phyloP scores from a whole-genome alignment of 169 alveolate species.

The Plasmodium ovale region DNA sequence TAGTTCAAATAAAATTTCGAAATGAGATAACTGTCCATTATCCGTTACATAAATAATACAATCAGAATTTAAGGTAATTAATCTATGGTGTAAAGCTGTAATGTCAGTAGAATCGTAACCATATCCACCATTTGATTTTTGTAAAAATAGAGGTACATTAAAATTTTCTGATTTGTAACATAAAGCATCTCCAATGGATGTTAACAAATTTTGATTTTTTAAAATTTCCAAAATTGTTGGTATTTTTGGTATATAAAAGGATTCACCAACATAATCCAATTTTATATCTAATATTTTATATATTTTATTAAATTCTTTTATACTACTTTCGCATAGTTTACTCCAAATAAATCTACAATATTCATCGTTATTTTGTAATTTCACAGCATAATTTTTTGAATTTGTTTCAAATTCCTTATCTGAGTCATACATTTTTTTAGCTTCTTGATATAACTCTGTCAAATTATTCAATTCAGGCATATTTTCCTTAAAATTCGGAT shows the following conservation, averaged over 20 bases:
- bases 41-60: conserved; percentile 97
- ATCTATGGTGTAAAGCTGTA: conserved; percentile 86
- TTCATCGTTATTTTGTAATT: conserved; percentile 91
- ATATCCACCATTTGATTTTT: conserved; percentile 98
- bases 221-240: conserved; percentile 89
- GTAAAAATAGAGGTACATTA: conserved; percentile 94
- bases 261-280: conserved; percentile 94
- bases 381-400: conserved; percentile 90
- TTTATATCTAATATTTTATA: conserved; percentile 89
- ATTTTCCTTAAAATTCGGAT: conserved; percentile 93
- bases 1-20: conserved; percentile 94
- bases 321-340: conserved; percentile 90
- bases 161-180: conserved; percentile 90
- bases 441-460: conserved; percentile 95
- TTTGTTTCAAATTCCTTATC: conserved; percentile 90
- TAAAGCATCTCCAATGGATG: conserved; percentile 95
- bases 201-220: conserved; percentile 85
- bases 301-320: conserved; percentile 87
- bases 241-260: conserved; percentile 93
- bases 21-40: conserved; percentile 96
- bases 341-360: conserved; percentile 89
- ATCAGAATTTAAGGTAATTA: conserved; percentile 85
- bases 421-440: conserved; percentile 91
- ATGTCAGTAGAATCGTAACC: conserved; percentile 99
- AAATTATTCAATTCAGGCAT: conserved; percentile 95